Evolutionary conservation across 1,284 basidiomycete species (phyloP), one percentile per base, ranked within the genome.

Genomic region (Ganoderma multipileum): DNA sequence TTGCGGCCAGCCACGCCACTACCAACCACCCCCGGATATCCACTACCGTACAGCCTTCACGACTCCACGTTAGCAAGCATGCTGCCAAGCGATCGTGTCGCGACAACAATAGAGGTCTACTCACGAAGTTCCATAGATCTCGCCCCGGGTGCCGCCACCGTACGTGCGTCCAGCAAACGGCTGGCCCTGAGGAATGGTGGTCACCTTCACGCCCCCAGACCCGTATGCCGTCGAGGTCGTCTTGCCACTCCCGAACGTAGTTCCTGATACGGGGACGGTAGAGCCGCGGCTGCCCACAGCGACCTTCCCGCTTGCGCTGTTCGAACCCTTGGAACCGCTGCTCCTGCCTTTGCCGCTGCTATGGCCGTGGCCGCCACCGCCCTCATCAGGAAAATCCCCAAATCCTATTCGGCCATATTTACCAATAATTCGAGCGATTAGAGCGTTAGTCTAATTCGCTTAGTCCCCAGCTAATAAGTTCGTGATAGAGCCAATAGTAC

Each of bases 31-130:
- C 83, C 83, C 58, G 88, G 87, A 78, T 89, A 89, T 3, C 89
- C 88, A 72, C 87, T 89, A n/a, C 88, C 88, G 73, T 87, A 90
- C 33, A 77, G 76, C 52, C 87, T 89, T 52, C 4, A 64, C 18
- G 26, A 26, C 11, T 20, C 8, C n/a, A 59, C 63, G 12, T 38
- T 50, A 44, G 41, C 9, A 50, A 28, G 26, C 16, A 3, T 30
- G 61, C 41, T n/a, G 18, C 14, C 12, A 4, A 6, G 16, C 14
- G n/a, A 8, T 47, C 18, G 16, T 1, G 9, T 39, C 20, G 7
- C n/a, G n/a, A 8, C 70, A 50, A 44, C 47, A 26, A 7, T 9
- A 39, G 12, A 39, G 9, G 2, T 39, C 38, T 39, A 75, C 81
- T 59, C 64, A 85, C 85, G 71, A 74, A 9, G 81, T 78, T 2